Percentiles rank a stretch among this genome's conserved stretches.
Conservation (phyloP, 331 rosid genomes). For the Rhamnella rubrinervis region DNA sequence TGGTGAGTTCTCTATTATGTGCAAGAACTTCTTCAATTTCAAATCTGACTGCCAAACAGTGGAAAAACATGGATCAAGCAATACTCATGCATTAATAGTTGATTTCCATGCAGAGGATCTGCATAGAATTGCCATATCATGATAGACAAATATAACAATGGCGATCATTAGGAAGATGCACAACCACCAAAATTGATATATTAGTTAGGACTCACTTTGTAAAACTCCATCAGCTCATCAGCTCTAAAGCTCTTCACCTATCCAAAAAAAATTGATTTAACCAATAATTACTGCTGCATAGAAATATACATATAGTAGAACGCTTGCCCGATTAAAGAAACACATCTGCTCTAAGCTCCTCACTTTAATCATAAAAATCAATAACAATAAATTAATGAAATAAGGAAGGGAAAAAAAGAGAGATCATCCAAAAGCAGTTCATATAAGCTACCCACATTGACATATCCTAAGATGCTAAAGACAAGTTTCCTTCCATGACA, state of each 20-base stretch:
- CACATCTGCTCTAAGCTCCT: too few species aligned
- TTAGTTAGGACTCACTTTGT: constrained; percentile 63
- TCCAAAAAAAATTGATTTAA: constrained; percentile 19
- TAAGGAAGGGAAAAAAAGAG: not conserved
- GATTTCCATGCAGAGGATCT: not conserved
- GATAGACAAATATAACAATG: not conserved
- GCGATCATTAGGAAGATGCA: not conserved
- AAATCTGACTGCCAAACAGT: constrained; percentile 70
- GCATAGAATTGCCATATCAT: not conserved
- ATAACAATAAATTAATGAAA: not conserved
- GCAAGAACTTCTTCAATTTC: constrained; percentile 95
- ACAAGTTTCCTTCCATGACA: too few species aligned
- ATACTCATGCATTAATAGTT: not conserved
- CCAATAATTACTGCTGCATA: constrained; percentile 1
- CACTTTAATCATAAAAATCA: not conserved
- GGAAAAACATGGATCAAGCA: constrained; percentile 27
- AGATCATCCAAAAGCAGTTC: not conserved
- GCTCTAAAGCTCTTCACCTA: constrained; percentile 81
- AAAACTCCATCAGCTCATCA: constrained; percentile 85
- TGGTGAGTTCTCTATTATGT: constrained; percentile 78
- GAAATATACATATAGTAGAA: not conserved
- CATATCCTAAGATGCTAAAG: too few species aligned
- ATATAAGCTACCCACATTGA: not conserved
- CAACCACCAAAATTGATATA: not conserved
- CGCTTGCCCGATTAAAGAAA: not conserved